Evolutionary conservation across 106 monocot genomes (phyloP).

Genomic region (Dioscorea zingiberensis): DNA sequence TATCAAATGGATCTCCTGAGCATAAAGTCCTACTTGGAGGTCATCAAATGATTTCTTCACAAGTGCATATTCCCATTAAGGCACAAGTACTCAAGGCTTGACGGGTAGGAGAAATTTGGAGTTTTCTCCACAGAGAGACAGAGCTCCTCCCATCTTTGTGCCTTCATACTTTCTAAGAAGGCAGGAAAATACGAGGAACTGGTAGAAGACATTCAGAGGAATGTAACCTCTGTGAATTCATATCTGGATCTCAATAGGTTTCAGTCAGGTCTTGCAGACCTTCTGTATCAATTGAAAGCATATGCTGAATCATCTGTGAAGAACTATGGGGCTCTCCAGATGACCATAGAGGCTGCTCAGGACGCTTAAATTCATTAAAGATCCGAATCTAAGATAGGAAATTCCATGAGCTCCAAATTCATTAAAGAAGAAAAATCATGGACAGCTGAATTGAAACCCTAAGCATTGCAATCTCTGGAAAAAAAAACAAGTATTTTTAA

Average conservation of each 20-base stretch:
- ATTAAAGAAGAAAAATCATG: too few species aligned
- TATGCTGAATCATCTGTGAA: too few species aligned
- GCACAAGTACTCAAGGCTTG: conserved; percentile 24
- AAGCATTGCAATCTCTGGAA: background rate
- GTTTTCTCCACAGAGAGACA: conserved; percentile 30
- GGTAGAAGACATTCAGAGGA: conserved; percentile 26
- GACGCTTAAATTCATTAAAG: conserved; percentile 8
- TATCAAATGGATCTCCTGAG: conserved; percentile 23
- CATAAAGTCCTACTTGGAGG: conserved; percentile 64
- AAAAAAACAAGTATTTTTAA: background rate
- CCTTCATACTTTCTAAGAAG: too few species aligned
- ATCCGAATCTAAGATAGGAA: background rate
- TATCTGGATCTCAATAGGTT: conserved; percentile 40
- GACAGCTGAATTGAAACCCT: background rate
- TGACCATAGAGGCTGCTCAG: conserved; percentile 20
- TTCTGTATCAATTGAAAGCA: too few species aligned
- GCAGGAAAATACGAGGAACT: too few species aligned
- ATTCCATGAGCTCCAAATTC: too few species aligned
- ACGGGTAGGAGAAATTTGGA: too few species aligned
- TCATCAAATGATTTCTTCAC: conserved; percentile 74
- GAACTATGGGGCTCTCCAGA: conserved; percentile 44
- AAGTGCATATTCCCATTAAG: conserved; percentile 58
- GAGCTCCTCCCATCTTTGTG: conserved; percentile 75
- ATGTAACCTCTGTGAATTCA: conserved; percentile 36
- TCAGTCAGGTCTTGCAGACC: conserved; percentile 33